These are phyloP conservation scores for Kuraishia piskuri DNA, from an alignment of 805 yeast genomes.

Conservation along the genomic window DNA sequence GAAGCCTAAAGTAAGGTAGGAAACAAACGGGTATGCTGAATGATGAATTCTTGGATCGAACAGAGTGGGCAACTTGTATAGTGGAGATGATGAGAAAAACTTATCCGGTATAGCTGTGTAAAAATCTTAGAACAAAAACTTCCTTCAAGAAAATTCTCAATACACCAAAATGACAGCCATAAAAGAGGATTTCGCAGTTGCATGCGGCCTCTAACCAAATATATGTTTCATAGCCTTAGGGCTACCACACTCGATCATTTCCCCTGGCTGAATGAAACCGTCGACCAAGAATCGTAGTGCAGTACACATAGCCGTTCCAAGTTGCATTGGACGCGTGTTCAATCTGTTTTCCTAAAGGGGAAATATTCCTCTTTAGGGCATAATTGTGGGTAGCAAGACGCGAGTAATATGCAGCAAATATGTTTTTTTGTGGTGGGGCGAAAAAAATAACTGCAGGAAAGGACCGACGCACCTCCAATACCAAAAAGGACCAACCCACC, in stretches of 20 bases:
- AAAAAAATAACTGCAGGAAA: background rate
- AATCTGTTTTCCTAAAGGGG: background rate
- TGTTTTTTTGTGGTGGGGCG: background rate
- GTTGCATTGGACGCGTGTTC: background rate
- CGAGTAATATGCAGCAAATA: background rate
- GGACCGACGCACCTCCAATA: background rate
- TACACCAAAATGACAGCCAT: background rate
- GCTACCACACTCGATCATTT: background rate
- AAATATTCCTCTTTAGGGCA: background rate
- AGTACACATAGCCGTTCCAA: background rate
- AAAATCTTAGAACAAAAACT: background rate
- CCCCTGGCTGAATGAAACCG: background rate
- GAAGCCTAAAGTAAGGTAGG: background rate
- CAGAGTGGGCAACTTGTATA: background rate
- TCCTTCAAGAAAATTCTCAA: background rate
- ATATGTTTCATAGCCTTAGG: background rate
- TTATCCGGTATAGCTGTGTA: background rate
- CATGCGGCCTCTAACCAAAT: background rate
- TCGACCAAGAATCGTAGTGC: background rate
- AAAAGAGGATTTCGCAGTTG: background rate
- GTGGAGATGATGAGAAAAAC: background rate
- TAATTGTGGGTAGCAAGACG: background rate
- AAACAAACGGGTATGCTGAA: background rate
- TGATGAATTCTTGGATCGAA: background rate
- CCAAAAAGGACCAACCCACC: background rate